Evolutionary conservation across 2,329 filamentous ascomycete genomes (phyloP).

Genomic region (Arthrinium phaeospermum): DNA sequence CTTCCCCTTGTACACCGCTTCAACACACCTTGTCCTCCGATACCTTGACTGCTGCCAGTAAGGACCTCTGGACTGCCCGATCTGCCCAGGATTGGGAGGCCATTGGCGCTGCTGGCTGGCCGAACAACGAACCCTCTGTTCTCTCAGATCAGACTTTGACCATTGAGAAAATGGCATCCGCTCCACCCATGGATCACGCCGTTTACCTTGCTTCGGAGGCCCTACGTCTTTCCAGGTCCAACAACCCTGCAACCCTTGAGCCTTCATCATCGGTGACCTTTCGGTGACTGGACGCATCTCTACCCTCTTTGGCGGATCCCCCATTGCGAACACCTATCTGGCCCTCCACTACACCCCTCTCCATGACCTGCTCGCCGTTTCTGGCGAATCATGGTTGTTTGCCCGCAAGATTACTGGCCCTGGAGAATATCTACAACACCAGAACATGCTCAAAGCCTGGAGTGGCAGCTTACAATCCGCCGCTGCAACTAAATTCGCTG

Average conservation of each 20-base stretch:
- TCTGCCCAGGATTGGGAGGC: constrained; percentile 53
- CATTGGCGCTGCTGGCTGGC: constrained; percentile 35
- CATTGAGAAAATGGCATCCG: constrained; percentile 41
- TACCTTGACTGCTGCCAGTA: constrained; percentile 54
- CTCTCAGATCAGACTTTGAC: constrained; percentile 42
- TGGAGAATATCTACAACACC: constrained; percentile 52
- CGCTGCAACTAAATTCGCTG: constrained; percentile 55
- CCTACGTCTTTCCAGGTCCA: constrained; percentile 34
- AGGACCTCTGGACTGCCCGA: constrained; percentile 55
- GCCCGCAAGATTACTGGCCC: constrained; percentile 55
- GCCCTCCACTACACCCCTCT: constrained; percentile 65
- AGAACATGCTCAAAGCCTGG: constrained; percentile 49
- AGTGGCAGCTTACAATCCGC: constrained; percentile 43
- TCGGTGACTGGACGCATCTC: constrained; percentile 39
- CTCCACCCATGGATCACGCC: constrained; percentile 34
- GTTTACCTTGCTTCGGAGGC: constrained; percentile 38
- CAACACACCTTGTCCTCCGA: constrained; percentile 42
- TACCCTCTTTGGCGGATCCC: constrained; percentile 50
- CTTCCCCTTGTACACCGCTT: constrained; percentile 48
- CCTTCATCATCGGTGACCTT: constrained; percentile 28
- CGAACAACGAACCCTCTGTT: constrained; percentile 35
- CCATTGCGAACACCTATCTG: constrained; percentile 58
- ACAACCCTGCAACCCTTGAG: constrained; percentile 29
- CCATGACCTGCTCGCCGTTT: constrained; percentile 61
- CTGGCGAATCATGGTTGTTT: constrained; percentile 64